Conservation (phyloP, 345 rosid genomes). For the Citrus cavaleriei region DNA sequence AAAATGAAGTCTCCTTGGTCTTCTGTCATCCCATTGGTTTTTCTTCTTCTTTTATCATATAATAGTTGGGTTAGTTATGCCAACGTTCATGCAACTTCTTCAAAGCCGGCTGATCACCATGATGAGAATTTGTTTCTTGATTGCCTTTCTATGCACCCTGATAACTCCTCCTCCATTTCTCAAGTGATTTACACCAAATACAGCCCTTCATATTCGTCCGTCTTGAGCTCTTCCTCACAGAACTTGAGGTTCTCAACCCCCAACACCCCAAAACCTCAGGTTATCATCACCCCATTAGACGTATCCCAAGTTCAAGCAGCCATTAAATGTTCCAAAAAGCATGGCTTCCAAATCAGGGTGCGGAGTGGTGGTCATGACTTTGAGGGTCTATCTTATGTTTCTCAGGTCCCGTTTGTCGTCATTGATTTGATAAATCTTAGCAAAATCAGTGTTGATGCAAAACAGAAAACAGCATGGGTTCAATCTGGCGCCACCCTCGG, state of each 20-base stretch:
- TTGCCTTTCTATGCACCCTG: not conserved
- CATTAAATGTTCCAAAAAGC: not conserved
- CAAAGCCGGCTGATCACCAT: not conserved
- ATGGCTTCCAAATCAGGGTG: not conserved
- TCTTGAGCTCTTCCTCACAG: conserved; percentile 8
- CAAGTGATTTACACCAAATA: not conserved
- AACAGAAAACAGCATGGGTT: conserved; percentile 21
- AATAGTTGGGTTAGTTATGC: not conserved
- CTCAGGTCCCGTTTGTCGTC: conserved; percentile 1
- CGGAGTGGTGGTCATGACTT: conserved; percentile 16
- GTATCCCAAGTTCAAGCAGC: conserved; percentile 7
- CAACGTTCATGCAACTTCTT: not conserved
- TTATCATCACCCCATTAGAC: conserved; percentile 15
- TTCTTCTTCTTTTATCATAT: not conserved
- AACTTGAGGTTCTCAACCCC: conserved; percentile 23
- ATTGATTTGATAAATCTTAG: conserved; percentile 23
- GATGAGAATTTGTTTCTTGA: not conserved
- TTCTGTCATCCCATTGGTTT: not conserved
- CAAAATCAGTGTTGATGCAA: not conserved
- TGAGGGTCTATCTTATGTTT: conserved; percentile 10
- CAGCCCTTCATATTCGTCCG: not conserved
- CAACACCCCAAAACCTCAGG: conserved; percentile 24
- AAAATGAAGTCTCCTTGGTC: not conserved
- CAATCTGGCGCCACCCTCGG: conserved; percentile 27
- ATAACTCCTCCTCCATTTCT: not conserved